Base-by-base conservation (phyloP, 2,329 filamentous ascomycete genomes). In the Biscogniauxia sp. region DNA sequence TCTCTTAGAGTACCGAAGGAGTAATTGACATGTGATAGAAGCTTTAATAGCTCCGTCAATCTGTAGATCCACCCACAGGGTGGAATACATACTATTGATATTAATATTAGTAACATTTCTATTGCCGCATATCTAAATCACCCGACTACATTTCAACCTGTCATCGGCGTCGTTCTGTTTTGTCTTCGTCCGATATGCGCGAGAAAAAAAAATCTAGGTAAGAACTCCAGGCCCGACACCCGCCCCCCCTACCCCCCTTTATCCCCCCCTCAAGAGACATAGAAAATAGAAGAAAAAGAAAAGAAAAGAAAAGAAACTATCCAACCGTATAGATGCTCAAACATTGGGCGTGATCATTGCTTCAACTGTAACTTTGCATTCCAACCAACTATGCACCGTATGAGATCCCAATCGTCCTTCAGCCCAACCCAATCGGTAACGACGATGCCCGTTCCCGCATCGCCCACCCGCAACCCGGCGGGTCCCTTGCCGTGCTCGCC, bases 361-460 rank as follows among this genome's bases (percentile, higher is more conserved):
- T 77, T 80, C 57, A 83, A 68, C 70, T 86, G 81, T 62, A 88
- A 70, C 64, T 80, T 89, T 23, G 89, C 85, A 73, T 99, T 99
- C 92, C 96, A 93, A 6, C 91, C 93, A 6, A 98, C 88, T 69
- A 97, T 89, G 75, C 91, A 91, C 65, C 88, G 85, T 41, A 96
- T 86, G 58, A 98, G 76, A 77, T 97, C 93, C 94, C 94, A 99
- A 76, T 98, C 90, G 0, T 89, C 93, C 64, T 88, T 83, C 62
- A 88, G 80, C 2, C 95, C 95, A 55, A 97, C 93, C 91, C 91
- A 97, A 76, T 99, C 95, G 63, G 90, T 95, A 25, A 98, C 89
- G 52, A 98, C 88, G 61, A 98, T 87, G 3, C 95, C 95, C 1
- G 93, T 96, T 5, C 87, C 84, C 26, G 90, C 93, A 70, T 92